Evolutionary conservation across 176 grass and related monocot genomes (phyloP).

Genomic region (Musa acuminata): DNA sequence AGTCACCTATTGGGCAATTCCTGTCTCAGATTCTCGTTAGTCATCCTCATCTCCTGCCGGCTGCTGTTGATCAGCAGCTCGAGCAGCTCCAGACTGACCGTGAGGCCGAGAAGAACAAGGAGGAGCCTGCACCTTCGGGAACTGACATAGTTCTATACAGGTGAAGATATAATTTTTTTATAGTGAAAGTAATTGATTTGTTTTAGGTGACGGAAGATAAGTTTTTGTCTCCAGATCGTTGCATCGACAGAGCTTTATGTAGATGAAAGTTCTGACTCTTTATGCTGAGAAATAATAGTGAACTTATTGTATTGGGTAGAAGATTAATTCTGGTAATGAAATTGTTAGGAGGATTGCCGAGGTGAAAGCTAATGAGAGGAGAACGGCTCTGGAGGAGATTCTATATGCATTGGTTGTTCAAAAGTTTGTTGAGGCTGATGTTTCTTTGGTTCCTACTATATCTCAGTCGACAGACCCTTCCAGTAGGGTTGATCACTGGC

Average conservation of each 20-base stretch:
- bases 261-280: neutral
- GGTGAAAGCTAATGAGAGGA: slow-evolving; percentile 77
- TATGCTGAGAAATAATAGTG: neutral
- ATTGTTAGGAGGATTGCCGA: slow-evolving; percentile 75
- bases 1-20: slow-evolving; percentile 77
- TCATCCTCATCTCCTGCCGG: slow-evolving; percentile 69
- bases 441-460: slow-evolving; percentile 68
- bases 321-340: neutral
- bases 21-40: slow-evolving; percentile 66
- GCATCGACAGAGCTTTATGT: neutral
- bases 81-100: slow-evolving; percentile 65
- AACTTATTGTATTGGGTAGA: neutral
- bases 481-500: slow-evolving; percentile 45
- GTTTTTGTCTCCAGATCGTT: neutral
- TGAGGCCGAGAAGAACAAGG: slow-evolving; percentile 28
- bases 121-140: slow-evolving; percentile 39
- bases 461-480: slow-evolving; percentile 40
- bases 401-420: slow-evolving; percentile 81
- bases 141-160: slow-evolving; percentile 82
- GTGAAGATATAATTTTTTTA: slow-evolving; percentile 23
- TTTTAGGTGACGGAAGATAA: neutral
- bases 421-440: slow-evolving; percentile 75
- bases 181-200: too few species aligned
- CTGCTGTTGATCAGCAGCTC: slow-evolving; percentile 77
- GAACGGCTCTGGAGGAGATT: slow-evolving; percentile 74